Conservation (phyloP, 75 land plant genomes). For the Isoetes taiwanensis region DNA sequence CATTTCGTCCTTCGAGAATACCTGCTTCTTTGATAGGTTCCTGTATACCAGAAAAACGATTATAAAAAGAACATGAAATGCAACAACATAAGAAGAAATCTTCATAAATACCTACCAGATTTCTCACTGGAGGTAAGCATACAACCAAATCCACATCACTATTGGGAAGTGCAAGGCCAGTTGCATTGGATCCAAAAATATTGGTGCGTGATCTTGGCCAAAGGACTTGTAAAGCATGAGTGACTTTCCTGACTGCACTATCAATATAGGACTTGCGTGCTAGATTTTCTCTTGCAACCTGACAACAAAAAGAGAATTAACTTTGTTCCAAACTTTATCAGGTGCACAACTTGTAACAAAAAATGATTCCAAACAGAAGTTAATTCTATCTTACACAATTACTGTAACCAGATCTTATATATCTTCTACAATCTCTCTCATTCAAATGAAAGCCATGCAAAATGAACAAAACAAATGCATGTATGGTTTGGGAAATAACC, state of each 20-base stretch:
- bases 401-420: not conserved
- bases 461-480: not conserved
- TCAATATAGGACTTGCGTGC: conserved; percentile 61
- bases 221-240: conserved; percentile 81
- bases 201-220: conserved; percentile 96
- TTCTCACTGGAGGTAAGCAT: conserved; percentile 89
- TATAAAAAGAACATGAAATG: not conserved
- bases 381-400: not conserved
- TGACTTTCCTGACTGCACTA: conserved; percentile 81
- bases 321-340: not conserved
- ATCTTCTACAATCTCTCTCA: not conserved
- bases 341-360: not conserved
- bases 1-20: conserved; percentile 91
- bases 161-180: conserved; percentile 89
- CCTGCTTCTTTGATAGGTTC: conserved; percentile 99
- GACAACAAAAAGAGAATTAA: not conserved
- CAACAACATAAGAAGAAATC: no score
- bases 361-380: not conserved
- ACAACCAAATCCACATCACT: conserved; percentile 99
- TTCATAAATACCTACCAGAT: conserved; percentile 57
- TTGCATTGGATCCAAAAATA: conserved; percentile 91
- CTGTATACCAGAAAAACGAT: conserved; percentile 21
- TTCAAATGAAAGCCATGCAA: not conserved
- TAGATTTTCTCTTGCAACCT: conserved; percentile 74
- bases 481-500: not conserved